phyloP scores from a whole-genome alignment of 306 rosid species.

The barrel medic (Medicago truncatula) region MtrunA17r5.0-ANR NC_053045.1:30892501-30893000 shows the following conservation, averaged over 20 bases:
- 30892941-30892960: slow-evolving; percentile 42
- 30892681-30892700: slow-evolving; percentile 24
- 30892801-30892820: slow-evolving; percentile 20
- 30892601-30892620: slow-evolving; percentile 54
- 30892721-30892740: slow-evolving; percentile 24
- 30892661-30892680: slow-evolving; percentile 61
- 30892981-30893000: slow-evolving; percentile 51
- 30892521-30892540: background rate
- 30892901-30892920: slow-evolving; percentile 35
- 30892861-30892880: background rate
- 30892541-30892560: slow-evolving; percentile 45
- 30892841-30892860: background rate
- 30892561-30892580: slow-evolving; percentile 44
- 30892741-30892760: background rate
- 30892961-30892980: slow-evolving; percentile 56
- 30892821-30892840: slow-evolving; percentile 12
- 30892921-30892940: background rate
- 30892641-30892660: slow-evolving; percentile 61
- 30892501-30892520: slow-evolving; percentile 48
- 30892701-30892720: slow-evolving; percentile 45
- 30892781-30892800: slow-evolving; percentile 28
- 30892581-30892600: slow-evolving; percentile 13
- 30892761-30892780: background rate
- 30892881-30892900: slow-evolving; percentile 35
- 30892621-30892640: slow-evolving; percentile 46